A percentile compares a stretch with the other conserved stretches of the same genome.
Conservation (phyloP, 352 stramenopile species). For the Phytophthora pistaciae region DNA sequence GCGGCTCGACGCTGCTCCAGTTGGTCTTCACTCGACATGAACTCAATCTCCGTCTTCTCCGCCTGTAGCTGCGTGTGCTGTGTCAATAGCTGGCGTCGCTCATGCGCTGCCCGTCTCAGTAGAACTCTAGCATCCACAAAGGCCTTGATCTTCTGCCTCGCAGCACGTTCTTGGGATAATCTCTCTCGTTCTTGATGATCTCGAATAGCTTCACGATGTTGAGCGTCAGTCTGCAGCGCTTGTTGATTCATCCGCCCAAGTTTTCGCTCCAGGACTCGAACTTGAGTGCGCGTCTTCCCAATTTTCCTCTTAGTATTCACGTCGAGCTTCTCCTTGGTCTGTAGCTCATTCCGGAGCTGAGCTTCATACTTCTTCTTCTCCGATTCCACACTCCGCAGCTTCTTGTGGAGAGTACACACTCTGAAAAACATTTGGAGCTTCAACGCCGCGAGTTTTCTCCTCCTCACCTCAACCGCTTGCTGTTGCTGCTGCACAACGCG, state of each 20-base stretch:
- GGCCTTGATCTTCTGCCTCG: conserved; percentile 44
- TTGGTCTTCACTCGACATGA: conserved; percentile 50
- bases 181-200: conserved; percentile 21
- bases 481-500: conserved; percentile 43
- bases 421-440: conserved; percentile 57
- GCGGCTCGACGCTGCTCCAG: conserved; percentile 31
- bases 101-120: conserved; percentile 14
- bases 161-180: conserved; percentile 23
- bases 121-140: conserved; percentile 43
- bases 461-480: conserved; percentile 29
- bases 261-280: conserved; percentile 50
- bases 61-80: conserved; percentile 25
- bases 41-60: conserved; percentile 48
- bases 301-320: conserved; percentile 24
- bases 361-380: conserved; percentile 30
- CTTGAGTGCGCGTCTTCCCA: conserved; percentile 35
- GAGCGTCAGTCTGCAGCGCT: conserved; percentile 13
- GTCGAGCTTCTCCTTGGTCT: conserved; percentile 29
- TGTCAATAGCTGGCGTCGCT: conserved; percentile 18
- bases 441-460: conserved; percentile 35
- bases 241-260: conserved; percentile 25
- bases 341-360: conserved; percentile 25
- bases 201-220: conserved; percentile 25
- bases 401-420: conserved; percentile 35
- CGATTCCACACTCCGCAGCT: conserved; percentile 23